Percentiles rank a stretch among this genome's conserved stretches.
Evolutionary conservation across 1,139 yeast species (phyloP).

Genomic region (Geotrichum klebahnii): DNA sequence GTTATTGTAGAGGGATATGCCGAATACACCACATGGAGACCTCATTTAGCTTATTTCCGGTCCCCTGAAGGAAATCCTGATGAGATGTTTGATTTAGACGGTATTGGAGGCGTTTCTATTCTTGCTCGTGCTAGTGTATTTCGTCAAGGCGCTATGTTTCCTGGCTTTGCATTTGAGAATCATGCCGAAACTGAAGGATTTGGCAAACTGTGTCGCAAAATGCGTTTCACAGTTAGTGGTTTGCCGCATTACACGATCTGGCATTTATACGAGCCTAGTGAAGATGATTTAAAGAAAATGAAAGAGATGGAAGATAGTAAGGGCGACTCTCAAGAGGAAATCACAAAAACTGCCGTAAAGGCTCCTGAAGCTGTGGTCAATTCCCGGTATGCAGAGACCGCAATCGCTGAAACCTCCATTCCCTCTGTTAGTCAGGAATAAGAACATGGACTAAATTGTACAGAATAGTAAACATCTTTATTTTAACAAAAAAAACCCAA

Average conservation of each 20-base stretch:
- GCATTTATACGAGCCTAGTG: slow-evolving; percentile 93
- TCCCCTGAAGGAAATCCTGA: slow-evolving; percentile 80
- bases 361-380: slow-evolving; percentile 18
- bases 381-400: slow-evolving; percentile 11
- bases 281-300: slow-evolving; percentile 78
- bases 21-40: slow-evolving; percentile 90
- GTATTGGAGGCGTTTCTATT: slow-evolving; percentile 89
- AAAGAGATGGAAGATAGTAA: slow-evolving; percentile 52
- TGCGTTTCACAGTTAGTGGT: slow-evolving; percentile 79
- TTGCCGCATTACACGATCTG: slow-evolving; percentile 85
- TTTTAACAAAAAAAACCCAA: not conserved
- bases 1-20: slow-evolving; percentile 91
- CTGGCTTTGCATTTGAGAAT: slow-evolving; percentile 81
- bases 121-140: slow-evolving; percentile 74
- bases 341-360: not conserved
- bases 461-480: too few relatives aligned
- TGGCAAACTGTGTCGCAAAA: slow-evolving; percentile 73
- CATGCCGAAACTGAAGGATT: slow-evolving; percentile 94
- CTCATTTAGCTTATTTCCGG: slow-evolving; percentile 80
- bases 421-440: slow-evolving; percentile 7
- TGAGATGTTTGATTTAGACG: slow-evolving; percentile 84
- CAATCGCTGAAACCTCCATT: slow-evolving; percentile 3
- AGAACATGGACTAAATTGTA: not conserved
- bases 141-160: slow-evolving; percentile 77
- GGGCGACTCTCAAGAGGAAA: not conserved